Base-by-base conservation (phyloP, 371 early-diverging fungal species). In the Sporodiniella umbellata region DNA sequence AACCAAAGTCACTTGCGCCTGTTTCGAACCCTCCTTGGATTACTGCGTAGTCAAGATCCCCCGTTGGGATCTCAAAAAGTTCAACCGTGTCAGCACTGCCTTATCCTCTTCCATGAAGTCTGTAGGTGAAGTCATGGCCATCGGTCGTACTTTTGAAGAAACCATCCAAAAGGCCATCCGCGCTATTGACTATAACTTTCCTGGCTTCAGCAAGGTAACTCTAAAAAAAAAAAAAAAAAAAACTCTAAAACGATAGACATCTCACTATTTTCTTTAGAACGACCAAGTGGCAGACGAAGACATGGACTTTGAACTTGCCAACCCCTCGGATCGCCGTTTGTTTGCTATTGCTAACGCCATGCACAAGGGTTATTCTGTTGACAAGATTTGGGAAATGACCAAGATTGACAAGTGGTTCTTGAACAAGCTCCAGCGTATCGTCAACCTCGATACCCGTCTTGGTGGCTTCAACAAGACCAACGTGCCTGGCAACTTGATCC, bases 71-170 rank as follows among this genome's bases (percentile, higher is more conserved):
- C 71, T 96, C 66, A 89, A 85, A 53, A 96, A 96, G 85, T 96
- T 96, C 67, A 82, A 78, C 63, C 86, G 89, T 56, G 97, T 96
- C 51, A 83, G 85, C 71, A 90, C 83, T 56, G 86, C 90, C 42
- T 83, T 96, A 47, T 81, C 87, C 31, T 90, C 91, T 3, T 82
- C 91, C 2, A 96, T 96, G 97, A 96, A 95, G 76, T 82, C 83
- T 39, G 97, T 96, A 10, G 96, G 97, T 58, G 97, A 96, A 69
- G 96, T 95, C 21, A 96, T 95, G 97, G 87, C 92, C 10, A 87
- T 96, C 40, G 97, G 97, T 23, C 78, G 95, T 45, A 95, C 89
- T 38, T 96, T 95, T 62, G 95, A 96, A 73, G 97, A 96, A 72
- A 90, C 90, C 17, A 85, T 96, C 48, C 94, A 95, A 70, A 92